A percentile compares a stretch with the other conserved stretches of the same genome.
Conservation (phyloP, 495 filamentous ascomycete genomes). For the Penicillium bialowiezense region DNA sequence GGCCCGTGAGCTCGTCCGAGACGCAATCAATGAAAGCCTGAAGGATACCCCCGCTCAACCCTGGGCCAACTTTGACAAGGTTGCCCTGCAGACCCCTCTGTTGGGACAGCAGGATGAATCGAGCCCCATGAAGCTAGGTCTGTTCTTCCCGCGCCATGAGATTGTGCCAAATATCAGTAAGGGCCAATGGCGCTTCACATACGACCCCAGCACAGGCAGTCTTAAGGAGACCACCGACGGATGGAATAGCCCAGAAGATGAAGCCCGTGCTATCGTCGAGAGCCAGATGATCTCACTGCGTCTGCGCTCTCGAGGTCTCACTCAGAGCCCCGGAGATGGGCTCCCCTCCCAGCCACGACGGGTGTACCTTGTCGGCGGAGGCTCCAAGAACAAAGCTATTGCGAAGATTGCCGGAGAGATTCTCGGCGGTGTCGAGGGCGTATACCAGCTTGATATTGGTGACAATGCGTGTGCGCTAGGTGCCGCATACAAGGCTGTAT, state of each 20-base stretch:
- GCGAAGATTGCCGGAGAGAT: conserved; percentile 77
- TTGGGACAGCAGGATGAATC: conserved; percentile 53
- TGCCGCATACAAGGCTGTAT: conserved; percentile 95
- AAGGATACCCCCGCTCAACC: conserved; percentile 40
- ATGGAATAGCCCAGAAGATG: conserved; percentile 57
- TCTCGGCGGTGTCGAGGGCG: conserved; percentile 81
- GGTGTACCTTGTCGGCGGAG: conserved; percentile 92
- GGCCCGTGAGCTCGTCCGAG: conserved; percentile 83
- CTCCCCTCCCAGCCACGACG: conserved; percentile 82
- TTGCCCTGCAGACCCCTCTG: conserved; percentile 60
- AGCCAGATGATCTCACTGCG: conserved; percentile 88
- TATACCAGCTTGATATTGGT: conserved; percentile 91
- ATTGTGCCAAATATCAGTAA: conserved; percentile 86
- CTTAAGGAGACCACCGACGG: conserved; percentile 44
- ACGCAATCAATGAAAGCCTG: conserved; percentile 56
- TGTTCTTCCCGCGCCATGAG: conserved; percentile 93
- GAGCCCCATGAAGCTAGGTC: conserved; percentile 72
- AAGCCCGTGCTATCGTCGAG: conserved; percentile 89
- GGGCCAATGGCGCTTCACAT: conserved; percentile 82
- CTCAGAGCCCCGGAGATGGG: conserved; percentile 49
- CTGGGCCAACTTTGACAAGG: conserved; percentile 77
- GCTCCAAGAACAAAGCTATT: conserved; percentile 83
- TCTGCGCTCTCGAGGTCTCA: conserved; percentile 73
- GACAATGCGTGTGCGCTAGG: conserved; percentile 94
- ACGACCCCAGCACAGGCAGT: conserved; percentile 39